Base-by-base conservation (phyloP, 2,329 filamentous ascomycete genomes). In the Curvularia sp. region DNA sequence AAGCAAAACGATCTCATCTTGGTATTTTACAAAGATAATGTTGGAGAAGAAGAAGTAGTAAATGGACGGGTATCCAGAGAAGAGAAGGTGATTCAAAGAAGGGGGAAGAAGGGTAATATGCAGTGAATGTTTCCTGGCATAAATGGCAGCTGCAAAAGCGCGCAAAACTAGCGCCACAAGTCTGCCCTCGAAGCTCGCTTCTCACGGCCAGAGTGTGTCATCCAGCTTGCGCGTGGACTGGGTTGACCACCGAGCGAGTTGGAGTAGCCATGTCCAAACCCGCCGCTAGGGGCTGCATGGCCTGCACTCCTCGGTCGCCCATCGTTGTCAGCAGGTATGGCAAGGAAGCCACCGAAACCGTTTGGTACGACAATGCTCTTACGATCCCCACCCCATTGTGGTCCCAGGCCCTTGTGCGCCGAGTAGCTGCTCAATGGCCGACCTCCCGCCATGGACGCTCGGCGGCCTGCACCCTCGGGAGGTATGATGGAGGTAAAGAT, bases 321-420 rank as follows among this genome's bases (percentile, higher is more conserved):
- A 8, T 72, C 65, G n/a, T 58, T 58, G 31, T 73, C 67, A 3
- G 71, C 72, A 0, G 88, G 88, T n/a, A 89, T 82, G 18, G 87
- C 86, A 18, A 89, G 74, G 74, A 87, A 89, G 0, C 87, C 87
- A 28, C 87, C 87, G 60, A 88, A 88, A 2, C 87, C 87, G 69
- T 89, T 89, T 0, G 86, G 86, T 0, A 89, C 86, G n/a, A 89
- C 80, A 8, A 89, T 80, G 64, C 83, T 86, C 75, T 83, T 85
- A 31, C 88, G 78, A 52, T 86, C 84, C 8, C 84, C 83, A 10
- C 84, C 84, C 86, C 85, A 87, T 39, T 84, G 81, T 15, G 84
- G 81, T 39, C 84, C 83, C 0, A 83, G 72, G 7, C 81, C 81
- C 54, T 77, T 79, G 53, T 76, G 75, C 5, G 80, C 80, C 43